These are phyloP conservation scores for Fusarium torulosum DNA, from an alignment of 2,329 filamentous ascomycete species.

Conservation along the genomic window DNA sequence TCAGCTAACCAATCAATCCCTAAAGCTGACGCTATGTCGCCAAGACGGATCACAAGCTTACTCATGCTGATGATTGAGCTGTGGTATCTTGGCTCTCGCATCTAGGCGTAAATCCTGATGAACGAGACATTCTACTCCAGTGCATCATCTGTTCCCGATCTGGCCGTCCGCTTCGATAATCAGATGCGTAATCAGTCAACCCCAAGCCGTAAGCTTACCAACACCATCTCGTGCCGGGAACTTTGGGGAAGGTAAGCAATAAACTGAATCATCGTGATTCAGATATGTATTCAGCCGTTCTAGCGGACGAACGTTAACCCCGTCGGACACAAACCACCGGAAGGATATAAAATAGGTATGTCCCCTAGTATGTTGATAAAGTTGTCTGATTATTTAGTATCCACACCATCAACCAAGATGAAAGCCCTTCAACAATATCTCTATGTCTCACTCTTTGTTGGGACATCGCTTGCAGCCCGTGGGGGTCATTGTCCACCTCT, in stretches of 20 bases:
- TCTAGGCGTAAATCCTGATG: too few relatives aligned
- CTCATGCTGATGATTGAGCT: not conserved
- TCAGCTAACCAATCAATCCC: not conserved
- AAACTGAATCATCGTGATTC: not conserved
- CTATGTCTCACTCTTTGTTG: not conserved
- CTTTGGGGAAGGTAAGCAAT: not conserved
- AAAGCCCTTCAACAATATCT: not conserved
- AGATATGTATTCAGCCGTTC: not conserved
- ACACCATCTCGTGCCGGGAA: not conserved
- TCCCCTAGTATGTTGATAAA: too few relatives aligned
- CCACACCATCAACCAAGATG: not conserved
- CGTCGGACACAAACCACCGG: not conserved
- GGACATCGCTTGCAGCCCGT: slow-evolving; percentile 6
- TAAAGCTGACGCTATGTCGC: not conserved
- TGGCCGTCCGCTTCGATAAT: not conserved
- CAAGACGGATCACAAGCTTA: not conserved
- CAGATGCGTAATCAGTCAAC: not conserved
- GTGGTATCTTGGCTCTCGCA: not conserved
- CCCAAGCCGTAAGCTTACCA: slow-evolving; percentile 4
- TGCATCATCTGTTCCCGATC: not conserved
- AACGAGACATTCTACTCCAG: too few relatives aligned
- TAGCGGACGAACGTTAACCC: too few relatives aligned
- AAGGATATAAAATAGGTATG: accelerated
- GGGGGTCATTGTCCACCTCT: slow-evolving; percentile 31
- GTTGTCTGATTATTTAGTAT: too few relatives aligned